These are phyloP conservation scores for Fusarium solani-melongenae DNA, from an alignment of 2,329 filamentous ascomycete genomes.

Conservation along the genomic window DNA sequence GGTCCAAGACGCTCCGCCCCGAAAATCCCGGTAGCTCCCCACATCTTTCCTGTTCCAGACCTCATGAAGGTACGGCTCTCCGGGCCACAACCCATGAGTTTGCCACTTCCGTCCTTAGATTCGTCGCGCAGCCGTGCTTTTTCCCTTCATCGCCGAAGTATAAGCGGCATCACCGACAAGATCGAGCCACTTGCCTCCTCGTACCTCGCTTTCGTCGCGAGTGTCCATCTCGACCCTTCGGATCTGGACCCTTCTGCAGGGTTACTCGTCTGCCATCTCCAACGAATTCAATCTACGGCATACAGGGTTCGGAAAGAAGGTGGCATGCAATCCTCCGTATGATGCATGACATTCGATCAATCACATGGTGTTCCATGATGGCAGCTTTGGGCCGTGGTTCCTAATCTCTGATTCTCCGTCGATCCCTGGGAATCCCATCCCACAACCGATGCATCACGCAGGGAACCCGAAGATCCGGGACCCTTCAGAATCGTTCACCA, in stretches of 20 bases:
- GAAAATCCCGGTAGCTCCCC: slow-evolving; percentile 42
- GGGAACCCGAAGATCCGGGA: background rate
- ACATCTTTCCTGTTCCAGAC: slow-evolving; percentile 33
- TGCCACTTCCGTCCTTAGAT: background rate
- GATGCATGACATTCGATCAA: slow-evolving; percentile 10
- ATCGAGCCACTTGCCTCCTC: background rate
- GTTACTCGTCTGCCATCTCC: background rate
- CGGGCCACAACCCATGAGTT: slow-evolving; percentile 33
- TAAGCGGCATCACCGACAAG: slow-evolving; percentile 4
- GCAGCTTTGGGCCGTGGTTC: background rate
- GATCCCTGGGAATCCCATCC: background rate
- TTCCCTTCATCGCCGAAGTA: background rate
- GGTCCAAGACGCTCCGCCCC: slow-evolving; percentile 38
- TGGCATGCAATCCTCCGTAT: slow-evolving; percentile 9
- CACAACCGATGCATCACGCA: background rate
- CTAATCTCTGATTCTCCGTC: slow-evolving; percentile 1
- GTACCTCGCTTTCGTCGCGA: background rate
- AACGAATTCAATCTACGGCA: background rate
- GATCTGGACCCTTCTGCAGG: background rate
- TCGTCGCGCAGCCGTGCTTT: background rate
- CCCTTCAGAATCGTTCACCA: background rate
- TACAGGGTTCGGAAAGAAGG: slow-evolving; percentile 1
- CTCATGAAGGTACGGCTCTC: slow-evolving; percentile 35
- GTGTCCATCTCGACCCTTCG: background rate
- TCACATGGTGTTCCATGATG: slow-evolving; percentile 3